phyloP scores from a whole-genome alignment of 495 filamentous ascomycete genomes.

The Xylaria palmicola region DNA sequence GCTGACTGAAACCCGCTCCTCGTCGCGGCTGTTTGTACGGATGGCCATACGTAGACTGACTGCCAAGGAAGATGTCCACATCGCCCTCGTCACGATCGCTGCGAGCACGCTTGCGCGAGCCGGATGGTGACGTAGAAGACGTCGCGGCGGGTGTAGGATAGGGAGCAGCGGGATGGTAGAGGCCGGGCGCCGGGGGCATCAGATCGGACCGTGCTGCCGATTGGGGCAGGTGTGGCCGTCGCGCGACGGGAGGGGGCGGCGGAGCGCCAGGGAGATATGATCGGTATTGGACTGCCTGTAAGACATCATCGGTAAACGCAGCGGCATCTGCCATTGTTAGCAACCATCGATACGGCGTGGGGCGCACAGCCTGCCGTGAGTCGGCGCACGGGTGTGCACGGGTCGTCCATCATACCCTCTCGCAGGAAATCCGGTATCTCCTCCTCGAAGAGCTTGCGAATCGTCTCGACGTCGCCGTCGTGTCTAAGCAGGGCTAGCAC shows the following conservation, averaged over 20 bases:
- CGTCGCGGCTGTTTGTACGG: conserved; percentile 72
- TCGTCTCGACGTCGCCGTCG: conserved; percentile 71
- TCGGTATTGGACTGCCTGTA: conserved; percentile 66
- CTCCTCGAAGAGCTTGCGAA: conserved; percentile 70
- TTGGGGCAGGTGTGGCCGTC: conserved; percentile 18
- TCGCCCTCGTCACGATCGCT: conserved; percentile 58
- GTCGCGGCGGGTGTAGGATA: conserved; percentile 6
- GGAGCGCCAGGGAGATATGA: conserved; percentile 58
- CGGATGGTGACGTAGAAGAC: conserved; percentile 19
- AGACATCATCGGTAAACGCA: conserved; percentile 82
- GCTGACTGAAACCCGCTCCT: conserved; percentile 53
- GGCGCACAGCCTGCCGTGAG: not conserved
- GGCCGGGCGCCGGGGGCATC: conserved; percentile 10
- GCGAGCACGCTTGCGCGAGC: conserved; percentile 57
- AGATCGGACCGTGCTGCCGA: conserved; percentile 22
- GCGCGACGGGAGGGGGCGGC: conserved; percentile 21
- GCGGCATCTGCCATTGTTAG: conserved; percentile 53
- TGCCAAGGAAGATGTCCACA: conserved; percentile 44
- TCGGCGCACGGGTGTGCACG: not conserved
- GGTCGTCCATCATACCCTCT: conserved; percentile 55
- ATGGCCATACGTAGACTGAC: conserved; percentile 39
- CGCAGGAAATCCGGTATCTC: conserved; percentile 86
- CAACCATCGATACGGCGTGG: not conserved
- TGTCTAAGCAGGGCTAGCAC: conserved; percentile 85
- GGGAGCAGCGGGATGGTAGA: conserved; percentile 10